phyloP scores from a whole-genome alignment of 2,329 filamentous ascomycete genomes.

The Torrubiella hemipterigena region DNA sequence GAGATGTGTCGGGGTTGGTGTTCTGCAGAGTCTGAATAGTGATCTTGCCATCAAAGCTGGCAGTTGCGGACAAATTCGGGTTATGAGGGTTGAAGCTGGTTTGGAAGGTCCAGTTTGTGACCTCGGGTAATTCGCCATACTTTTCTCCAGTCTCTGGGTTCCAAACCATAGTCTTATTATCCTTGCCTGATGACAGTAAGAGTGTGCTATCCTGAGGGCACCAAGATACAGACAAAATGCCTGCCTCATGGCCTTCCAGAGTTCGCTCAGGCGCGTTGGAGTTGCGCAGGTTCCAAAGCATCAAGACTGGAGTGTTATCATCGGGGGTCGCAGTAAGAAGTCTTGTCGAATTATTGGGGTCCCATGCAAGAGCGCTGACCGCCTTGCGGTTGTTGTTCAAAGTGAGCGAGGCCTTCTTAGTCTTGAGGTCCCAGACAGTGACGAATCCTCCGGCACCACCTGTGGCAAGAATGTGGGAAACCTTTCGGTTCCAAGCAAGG shows the following conservation, averaged over 20 bases:
- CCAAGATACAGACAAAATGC: conserved; percentile 90
- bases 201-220: conserved; percentile 83
- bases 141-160: conserved; percentile 83
- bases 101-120: conserved; percentile 99
- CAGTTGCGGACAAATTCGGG: conserved; percentile 82
- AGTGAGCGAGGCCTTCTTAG: conserved; percentile 92
- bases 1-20: conserved; percentile 66
- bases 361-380: conserved; percentile 94
- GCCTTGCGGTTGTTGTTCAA: conserved; percentile 92
- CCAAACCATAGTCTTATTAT: conserved; percentile 92
- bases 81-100: conserved; percentile 91
- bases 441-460: conserved; percentile 90
- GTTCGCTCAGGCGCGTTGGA: conserved; percentile 87
- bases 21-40: conserved; percentile 89
- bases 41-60: conserved; percentile 95
- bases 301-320: conserved; percentile 76
- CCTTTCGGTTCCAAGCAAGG: conserved; percentile 97
- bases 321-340: conserved; percentile 85
- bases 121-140: conserved; percentile 87
- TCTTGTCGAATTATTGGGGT: conserved; percentile 89
- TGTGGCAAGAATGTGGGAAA: conserved; percentile 89
- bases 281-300: conserved; percentile 91
- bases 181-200: conserved; percentile 87
- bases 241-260: conserved; percentile 85
- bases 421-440: conserved; percentile 97